Base-by-base conservation (phyloP, 2,329 filamentous ascomycete genomes). In the Knufia petricola region DNA sequence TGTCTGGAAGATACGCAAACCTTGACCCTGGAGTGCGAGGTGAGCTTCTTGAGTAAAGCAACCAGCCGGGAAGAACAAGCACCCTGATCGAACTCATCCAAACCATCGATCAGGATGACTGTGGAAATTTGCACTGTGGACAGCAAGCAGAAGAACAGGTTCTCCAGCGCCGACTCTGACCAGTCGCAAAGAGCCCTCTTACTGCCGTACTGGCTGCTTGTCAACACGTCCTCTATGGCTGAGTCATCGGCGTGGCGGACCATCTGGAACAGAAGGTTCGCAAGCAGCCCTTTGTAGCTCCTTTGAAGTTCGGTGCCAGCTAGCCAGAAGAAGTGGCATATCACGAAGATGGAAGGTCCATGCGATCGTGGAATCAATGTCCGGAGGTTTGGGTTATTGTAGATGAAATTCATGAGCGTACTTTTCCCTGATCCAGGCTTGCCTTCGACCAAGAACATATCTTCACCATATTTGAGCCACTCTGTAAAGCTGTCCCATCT, bases 341-440 rank as follows among this genome's bases (percentile, higher is more conserved):
- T 4, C 10, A 47, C 28, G 9, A 47, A n/a, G n/a, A n/a, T n/a
- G n/a, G n/a, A n/a, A n/a, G n/a, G n/a, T n/a, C n/a, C n/a, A n/a
- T n/a, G n/a, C n/a, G n/a, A n/a, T n/a, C 42, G 34, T 34, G 42
- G 26, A 19, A 15, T 24, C 15, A 12, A 17, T 20, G 34, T 37
- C 34, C 19, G 13, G 4, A 4, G 6, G 12, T 21, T 3, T 15
- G 6, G 6, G 12, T 21, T 3, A 10, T 42, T 24, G n/a, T 6
- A 32, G 12, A 49, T 30, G 26, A 32, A 36, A n/a, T 44, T 43
- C 46, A 49, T 49, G 13, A 49, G 28, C 4, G 61, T 63, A 2
- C 61, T 63, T 46, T 65, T 65, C 2, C 63, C 63, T 8, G 61
- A 63, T 2, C 64, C 64, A 30, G 62, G 61, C 56, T 60, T 57